Evolutionary conservation across 495 filamentous ascomycete genomes (phyloP).

Genomic region (Lophiotrema nucula): DNA sequence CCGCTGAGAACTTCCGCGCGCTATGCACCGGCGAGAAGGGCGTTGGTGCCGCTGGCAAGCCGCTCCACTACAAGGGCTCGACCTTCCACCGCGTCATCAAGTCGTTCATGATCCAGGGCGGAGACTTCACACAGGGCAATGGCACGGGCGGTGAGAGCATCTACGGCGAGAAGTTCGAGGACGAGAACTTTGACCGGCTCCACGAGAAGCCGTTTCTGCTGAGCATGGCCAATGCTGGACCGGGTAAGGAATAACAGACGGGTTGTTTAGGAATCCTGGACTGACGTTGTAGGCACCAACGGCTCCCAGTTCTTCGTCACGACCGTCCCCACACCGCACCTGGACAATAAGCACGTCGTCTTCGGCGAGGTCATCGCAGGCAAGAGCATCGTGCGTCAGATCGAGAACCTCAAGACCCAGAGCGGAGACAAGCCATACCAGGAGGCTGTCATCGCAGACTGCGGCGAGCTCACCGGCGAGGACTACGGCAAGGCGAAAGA

Average conservation of each 20-base stretch:
- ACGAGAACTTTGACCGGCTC: slow-evolving; percentile 93
- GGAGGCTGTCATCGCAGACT: slow-evolving; percentile 76
- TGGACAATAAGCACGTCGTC: slow-evolving; percentile 96
- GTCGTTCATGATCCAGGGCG: slow-evolving; percentile 98
- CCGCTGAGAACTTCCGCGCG: slow-evolving; percentile 1
- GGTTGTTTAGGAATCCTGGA: not conserved
- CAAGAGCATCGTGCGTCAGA: slow-evolving; percentile 84
- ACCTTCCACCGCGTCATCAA: slow-evolving; percentile 97
- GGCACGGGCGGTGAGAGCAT: slow-evolving; percentile 95
- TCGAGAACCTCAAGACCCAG: slow-evolving; percentile 82
- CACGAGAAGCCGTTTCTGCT: slow-evolving; percentile 93
- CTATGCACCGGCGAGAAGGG: slow-evolving; percentile 55
- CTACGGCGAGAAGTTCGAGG: slow-evolving; percentile 96
- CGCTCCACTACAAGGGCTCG: slow-evolving; percentile 86
- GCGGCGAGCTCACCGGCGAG: slow-evolving; percentile 75
- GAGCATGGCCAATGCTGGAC: slow-evolving; percentile 97
- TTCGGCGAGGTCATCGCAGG: slow-evolving; percentile 94
- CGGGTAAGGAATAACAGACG: slow-evolving; percentile 54
- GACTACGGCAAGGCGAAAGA: slow-evolving; percentile 61
- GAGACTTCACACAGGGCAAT: slow-evolving; percentile 94
- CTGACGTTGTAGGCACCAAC: slow-evolving; percentile 64
- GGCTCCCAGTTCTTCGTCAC: slow-evolving; percentile 98
- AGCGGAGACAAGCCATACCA: slow-evolving; percentile 72
- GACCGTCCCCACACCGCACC: slow-evolving; percentile 86
- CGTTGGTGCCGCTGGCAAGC: slow-evolving; percentile 76